Base-by-base conservation (phyloP, 345 rosid species). In the Rhizophora mangle region DNA sequence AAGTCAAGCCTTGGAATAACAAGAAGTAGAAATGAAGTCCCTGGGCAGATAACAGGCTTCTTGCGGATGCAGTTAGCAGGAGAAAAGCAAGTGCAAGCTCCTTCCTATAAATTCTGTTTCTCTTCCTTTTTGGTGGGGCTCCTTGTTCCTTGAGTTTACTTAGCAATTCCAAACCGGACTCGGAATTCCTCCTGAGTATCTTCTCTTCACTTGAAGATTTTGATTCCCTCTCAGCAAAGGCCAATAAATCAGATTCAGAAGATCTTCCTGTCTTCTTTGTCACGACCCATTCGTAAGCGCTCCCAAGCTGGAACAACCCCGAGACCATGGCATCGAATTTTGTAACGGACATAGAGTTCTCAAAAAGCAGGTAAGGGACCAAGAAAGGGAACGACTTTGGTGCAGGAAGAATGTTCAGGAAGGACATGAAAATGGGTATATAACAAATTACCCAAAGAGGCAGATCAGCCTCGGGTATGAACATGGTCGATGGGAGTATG, bases 261-360 rank as follows among this genome's bases (percentile, higher is more conserved):
- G 98, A 83, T 75, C 96, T 80, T 6, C 98, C 98, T 1, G 92
- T 88, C 68, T 92, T 92, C 78, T 92, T 90, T 6, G 98, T 90
- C 59, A 92, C 98, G 3, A 88, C 90, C 96, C 93, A 90, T 62
- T 92, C 96, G 6, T 92, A 90, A 11, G 98, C 95, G 31, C 92
- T 87, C 51, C 98, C 98, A 0, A 92, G 90, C 85, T 90, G 96
- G 62, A 92, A 92, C 18, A 92, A 74, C 55, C 98, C 98, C 1
- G 98, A 92, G 24, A 92, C 74, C 98, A 90, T 92, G 74, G 98
- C 98, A 2, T 92, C 90, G 90, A 92, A 92, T 73, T 92, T 92
- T 60, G 96, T 92, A 21, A 90, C 95, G 0, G 98, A 92, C 98
- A 92, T 89, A 20, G 96, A 89, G 89, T 92, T 92, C 72, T 92